Conservation (phyloP, 495 filamentous ascomycete species). For the Hypoxylon cercidicola region DNA sequence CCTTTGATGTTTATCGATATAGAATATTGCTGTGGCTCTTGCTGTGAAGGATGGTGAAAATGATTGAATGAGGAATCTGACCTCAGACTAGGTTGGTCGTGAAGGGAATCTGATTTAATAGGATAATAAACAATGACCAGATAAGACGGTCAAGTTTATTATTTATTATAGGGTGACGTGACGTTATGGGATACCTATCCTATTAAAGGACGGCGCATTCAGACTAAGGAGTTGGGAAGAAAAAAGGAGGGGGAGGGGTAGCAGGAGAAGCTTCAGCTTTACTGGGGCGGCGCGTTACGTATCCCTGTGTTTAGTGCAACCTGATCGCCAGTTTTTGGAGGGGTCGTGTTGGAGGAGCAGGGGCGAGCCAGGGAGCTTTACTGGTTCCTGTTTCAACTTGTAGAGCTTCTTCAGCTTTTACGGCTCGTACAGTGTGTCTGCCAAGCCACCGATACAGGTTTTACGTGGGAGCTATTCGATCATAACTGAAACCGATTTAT, state of each 20-base stretch:
- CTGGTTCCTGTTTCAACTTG: slow-evolving; percentile 34
- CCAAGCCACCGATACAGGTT: slow-evolving; percentile 36
- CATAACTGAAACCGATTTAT: slow-evolving; percentile 40
- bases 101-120: slow-evolving; percentile 13
- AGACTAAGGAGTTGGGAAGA: slow-evolving; percentile 19
- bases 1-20: slow-evolving; percentile 8
- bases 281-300: slow-evolving; percentile 18
- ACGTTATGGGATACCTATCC: slow-evolving; percentile 22
- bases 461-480: slow-evolving; percentile 37
- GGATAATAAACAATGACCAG: slow-evolving; percentile 9
- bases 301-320: slow-evolving; percentile 23
- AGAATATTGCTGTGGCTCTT: slow-evolving; percentile 12
- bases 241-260: slow-evolving; percentile 45
- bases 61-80: slow-evolving; percentile 10
- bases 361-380: slow-evolving; percentile 11
- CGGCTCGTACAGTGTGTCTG: slow-evolving; percentile 25
- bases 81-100: slow-evolving; percentile 5
- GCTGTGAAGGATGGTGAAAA: slow-evolving; percentile 6
- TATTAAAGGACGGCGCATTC: slow-evolving; percentile 26
- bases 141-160: slow-evolving; percentile 13
- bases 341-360: slow-evolving; percentile 10
- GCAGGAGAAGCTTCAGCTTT: slow-evolving; percentile 14
- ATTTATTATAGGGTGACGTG: slow-evolving; percentile 33
- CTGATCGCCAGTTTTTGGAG: slow-evolving; percentile 35
- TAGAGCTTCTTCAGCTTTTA: slow-evolving; percentile 22